Base-by-base conservation (phyloP, 2,329 filamentous ascomycete genomes). In the Blastomyces gilchristii region DNA sequence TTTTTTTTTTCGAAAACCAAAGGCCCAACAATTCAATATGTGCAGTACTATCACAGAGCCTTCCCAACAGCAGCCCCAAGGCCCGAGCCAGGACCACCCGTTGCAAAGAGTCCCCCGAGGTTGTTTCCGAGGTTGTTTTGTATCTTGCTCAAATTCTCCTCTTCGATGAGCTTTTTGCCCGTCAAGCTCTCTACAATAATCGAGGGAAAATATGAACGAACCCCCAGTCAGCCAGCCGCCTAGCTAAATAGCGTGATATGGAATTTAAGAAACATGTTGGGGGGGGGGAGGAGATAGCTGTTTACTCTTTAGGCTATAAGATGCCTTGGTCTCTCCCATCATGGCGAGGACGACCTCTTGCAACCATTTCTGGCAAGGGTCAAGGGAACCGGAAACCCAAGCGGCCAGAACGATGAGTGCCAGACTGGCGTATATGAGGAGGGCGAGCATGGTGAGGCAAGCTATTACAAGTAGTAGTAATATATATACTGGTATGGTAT, bases 311-410 rank as follows among this genome's bases (percentile, higher is more conserved):
- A 72, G 16, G 22, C 66, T 66, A 62, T 70, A 71, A 1, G 69
- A 70, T 0, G 67, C 66, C 45, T 70, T 72, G 4, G 65, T 73
- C 56, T 73, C 72, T 0, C 71, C 72, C 67, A 72, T 71, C 31
- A 63, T 64, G 31, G 72, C 68, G 0, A 74, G 63, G 4, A 71
- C n/a, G 0, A 71, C 61, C 41, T 74, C 71, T 60, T 73, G 71
- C 3, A 70, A 59, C 37, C 64, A 65, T 52, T 70, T 70, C 63
- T 73, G 71, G 52, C 71, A 70, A 12, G 67, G 65, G 58, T 73
- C 71, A 9, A 73, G 65, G n/a, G 65, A 64, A 34, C 71, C 71
- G 5, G 66, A 65, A 31, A 73, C 69, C 71, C 71, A 73, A 3
- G 71, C 71, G 22, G 45, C 61, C 34, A 65, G 54, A 16, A 65